phyloP scores from a whole-genome alignment of 225 moss, liverwort and hornwort species.

The Takakia lepidozioides region DNA sequence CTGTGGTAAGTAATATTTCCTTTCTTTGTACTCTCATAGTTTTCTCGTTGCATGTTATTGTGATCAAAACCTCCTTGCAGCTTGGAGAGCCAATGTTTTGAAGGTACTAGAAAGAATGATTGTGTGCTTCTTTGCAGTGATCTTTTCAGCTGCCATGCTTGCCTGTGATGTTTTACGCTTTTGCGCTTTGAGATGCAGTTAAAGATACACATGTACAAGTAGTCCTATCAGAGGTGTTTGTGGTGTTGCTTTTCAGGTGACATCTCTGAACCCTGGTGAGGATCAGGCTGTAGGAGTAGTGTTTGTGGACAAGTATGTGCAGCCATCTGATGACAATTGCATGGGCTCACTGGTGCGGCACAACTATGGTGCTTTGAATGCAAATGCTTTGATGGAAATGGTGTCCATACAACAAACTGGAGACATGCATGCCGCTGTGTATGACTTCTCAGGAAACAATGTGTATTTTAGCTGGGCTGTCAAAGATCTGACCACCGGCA shows the following conservation, averaged over 20 bases:
- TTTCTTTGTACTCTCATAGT: too few relatives aligned
- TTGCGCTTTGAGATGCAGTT: too few relatives aligned
- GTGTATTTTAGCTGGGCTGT: constrained; percentile 44
- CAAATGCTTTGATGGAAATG: constrained; percentile 29
- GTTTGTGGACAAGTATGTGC: constrained; percentile 42
- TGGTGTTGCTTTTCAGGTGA: constrained; percentile 26
- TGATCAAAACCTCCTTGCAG: too few relatives aligned
- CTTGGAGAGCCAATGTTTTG: too few relatives aligned
- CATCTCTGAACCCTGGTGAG: constrained; percentile 9
- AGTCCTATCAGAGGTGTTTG: too few relatives aligned
- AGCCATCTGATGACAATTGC: constrained; percentile 40
- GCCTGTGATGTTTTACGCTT: too few relatives aligned
- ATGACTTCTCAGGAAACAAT: constrained; percentile 26
- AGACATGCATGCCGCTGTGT: constrained; percentile 29
- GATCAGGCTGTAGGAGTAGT: constrained; percentile 24
- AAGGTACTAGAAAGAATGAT: too few relatives aligned
- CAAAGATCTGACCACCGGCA: constrained; percentile 11
- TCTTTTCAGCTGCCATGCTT: too few relatives aligned
- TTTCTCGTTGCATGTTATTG: too few relatives aligned
- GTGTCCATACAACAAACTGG: constrained; percentile 32
- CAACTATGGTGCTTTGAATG: constrained; percentile 29
- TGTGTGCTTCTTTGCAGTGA: too few relatives aligned
- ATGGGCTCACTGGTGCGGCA: constrained; percentile 32
- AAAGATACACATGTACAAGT: too few relatives aligned
- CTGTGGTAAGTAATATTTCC: too few relatives aligned